These are phyloP conservation scores for Artemisia princeps DNA, from an alignment of 140 eudicot species.

Conservation along the genomic window DNA sequence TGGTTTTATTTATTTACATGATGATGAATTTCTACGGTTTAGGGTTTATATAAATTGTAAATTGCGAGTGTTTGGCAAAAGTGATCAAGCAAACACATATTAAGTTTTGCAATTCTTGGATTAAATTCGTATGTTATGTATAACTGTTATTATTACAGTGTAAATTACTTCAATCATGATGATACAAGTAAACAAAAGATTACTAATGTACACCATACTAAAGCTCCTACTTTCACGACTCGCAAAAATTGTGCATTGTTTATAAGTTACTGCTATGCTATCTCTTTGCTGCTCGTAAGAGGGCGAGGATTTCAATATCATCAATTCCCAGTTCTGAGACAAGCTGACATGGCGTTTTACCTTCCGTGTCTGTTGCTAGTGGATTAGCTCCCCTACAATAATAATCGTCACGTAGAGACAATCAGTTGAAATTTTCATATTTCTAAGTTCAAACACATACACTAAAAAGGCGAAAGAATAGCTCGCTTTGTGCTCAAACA, in stretches of 20 bases:
- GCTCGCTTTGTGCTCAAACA: too few relatives aligned
- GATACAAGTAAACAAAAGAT: neutral
- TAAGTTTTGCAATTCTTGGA: conserved; percentile 4
- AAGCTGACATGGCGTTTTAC: conserved; percentile 64
- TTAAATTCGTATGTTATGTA: conserved; percentile 9
- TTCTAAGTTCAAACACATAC: neutral
- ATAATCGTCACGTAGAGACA: conserved; percentile 14
- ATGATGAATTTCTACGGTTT: too few relatives aligned
- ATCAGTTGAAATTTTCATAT: neutral
- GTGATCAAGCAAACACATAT: too few relatives aligned
- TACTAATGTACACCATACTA: conserved; percentile 27
- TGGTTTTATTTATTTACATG: too few relatives aligned
- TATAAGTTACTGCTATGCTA: conserved; percentile 26
- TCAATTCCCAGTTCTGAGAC: conserved; percentile 43
- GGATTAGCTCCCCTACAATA: conserved; percentile 70
- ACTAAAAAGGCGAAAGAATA: neutral
- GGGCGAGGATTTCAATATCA: conserved; percentile 63
- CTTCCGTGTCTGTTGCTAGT: conserved; percentile 48
- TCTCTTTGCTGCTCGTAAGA: conserved; percentile 43
- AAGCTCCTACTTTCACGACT: conserved; percentile 23
- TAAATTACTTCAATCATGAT: conserved; percentile 18
- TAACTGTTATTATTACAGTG: conserved; percentile 20
- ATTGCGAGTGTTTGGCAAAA: too few relatives aligned
- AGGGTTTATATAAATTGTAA: too few relatives aligned
- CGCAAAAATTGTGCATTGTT: conserved; percentile 18